phyloP scores from a whole-genome alignment of 768 basidiomycete species.

The Dioszegia aurantiaca region DNA sequence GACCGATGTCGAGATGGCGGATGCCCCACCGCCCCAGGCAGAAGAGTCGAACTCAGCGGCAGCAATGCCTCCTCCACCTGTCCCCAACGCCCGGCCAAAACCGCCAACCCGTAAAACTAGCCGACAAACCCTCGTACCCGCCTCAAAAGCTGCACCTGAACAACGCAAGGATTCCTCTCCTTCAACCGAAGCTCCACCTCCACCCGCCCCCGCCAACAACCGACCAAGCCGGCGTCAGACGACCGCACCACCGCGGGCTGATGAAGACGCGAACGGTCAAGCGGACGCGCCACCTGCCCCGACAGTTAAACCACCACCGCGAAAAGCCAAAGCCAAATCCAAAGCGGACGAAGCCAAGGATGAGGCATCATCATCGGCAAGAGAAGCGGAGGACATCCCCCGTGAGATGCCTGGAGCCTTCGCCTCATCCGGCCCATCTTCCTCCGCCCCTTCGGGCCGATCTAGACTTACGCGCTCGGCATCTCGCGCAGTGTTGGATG shows the following conservation, averaged over 20 bases:
- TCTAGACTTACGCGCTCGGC: slow-evolving; percentile 34
- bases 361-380: not conserved
- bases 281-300: not conserved
- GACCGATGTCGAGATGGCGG: not conserved
- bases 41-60: not conserved
- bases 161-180: too few species aligned
- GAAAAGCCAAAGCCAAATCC: not conserved
- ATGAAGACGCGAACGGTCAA: too few species aligned
- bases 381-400: not conserved
- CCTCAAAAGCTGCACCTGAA: not conserved
- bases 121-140: not conserved
- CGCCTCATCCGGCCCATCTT: not conserved
- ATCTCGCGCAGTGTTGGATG: slow-evolving; percentile 28
- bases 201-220: too few species aligned
- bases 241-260: slow-evolving; percentile 3
- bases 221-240: slow-evolving; percentile 1
- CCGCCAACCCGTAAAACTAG: slow-evolving; percentile 2
- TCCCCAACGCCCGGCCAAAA: slow-evolving; percentile 3
- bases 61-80: slow-evolving; percentile 8
- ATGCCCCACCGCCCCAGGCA: not conserved
- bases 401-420: slow-evolving; percentile 5
- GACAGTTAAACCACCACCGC: not conserved
- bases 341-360: not conserved
- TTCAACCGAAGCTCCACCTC: not conserved
- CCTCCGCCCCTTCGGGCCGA: not conserved